Percentiles rank a stretch among this genome's conserved stretches.
Evolutionary conservation across 352 stramenopile species (phyloP).

Genomic region (Phytophthora sp.): DNA sequence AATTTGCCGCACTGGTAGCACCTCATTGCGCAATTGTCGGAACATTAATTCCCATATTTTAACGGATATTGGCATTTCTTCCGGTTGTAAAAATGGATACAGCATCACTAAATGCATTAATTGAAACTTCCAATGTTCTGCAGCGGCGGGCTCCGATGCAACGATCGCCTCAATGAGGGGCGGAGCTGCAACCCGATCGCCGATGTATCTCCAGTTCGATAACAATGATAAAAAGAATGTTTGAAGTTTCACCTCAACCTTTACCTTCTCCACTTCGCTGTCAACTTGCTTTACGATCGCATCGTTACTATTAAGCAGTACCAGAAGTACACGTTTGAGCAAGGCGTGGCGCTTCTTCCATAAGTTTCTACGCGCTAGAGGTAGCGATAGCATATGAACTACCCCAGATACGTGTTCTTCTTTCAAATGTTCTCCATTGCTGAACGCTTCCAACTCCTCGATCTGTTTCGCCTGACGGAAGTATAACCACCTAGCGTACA

Average conservation of each 20-base stretch:
- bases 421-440: slow-evolving; percentile 34
- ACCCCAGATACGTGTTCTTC: slow-evolving; percentile 48
- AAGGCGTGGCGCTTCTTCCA: slow-evolving; percentile 53
- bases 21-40: slow-evolving; percentile 56
- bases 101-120: slow-evolving; percentile 75
- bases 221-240: slow-evolving; percentile 60
- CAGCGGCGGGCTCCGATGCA: slow-evolving; percentile 36
- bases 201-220: slow-evolving; percentile 59
- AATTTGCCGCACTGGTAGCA: slow-evolving; percentile 68
- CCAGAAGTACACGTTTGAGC: slow-evolving; percentile 46
- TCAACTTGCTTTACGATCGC: slow-evolving; percentile 56
- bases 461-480: slow-evolving; percentile 46
- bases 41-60: slow-evolving; percentile 62
- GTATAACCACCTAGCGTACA: slow-evolving; percentile 67
- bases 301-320: slow-evolving; percentile 56
- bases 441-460: slow-evolving; percentile 49
- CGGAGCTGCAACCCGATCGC: slow-evolving; percentile 7
- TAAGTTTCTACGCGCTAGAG: slow-evolving; percentile 45
- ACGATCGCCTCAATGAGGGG: slow-evolving; percentile 44
- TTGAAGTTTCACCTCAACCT: slow-evolving; percentile 62
- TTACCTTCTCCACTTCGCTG: slow-evolving; percentile 60
- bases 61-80: slow-evolving; percentile 46
- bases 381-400: slow-evolving; percentile 46
- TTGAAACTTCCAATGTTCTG: slow-evolving; percentile 81
- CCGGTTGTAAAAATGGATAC: slow-evolving; percentile 63